Conservation (phyloP, 345 rosid species). For the Passiflora organensis region DNA sequence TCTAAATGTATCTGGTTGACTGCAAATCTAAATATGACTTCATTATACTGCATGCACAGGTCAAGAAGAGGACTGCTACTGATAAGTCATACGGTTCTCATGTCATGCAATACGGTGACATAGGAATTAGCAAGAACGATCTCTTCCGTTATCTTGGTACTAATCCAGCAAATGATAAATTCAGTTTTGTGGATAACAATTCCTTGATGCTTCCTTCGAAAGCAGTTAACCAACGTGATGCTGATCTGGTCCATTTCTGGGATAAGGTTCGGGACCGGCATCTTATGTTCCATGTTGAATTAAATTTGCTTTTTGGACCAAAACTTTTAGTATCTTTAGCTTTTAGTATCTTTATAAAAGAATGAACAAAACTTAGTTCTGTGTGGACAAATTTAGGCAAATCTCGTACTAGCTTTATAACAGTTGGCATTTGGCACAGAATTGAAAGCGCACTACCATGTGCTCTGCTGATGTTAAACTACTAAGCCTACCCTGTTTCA, state of each 20-base stretch:
- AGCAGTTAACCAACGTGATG: constrained; percentile 53
- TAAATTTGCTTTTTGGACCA: not conserved
- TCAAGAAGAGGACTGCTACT: constrained; percentile 62
- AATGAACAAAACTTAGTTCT: not conserved
- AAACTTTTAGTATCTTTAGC: not conserved
- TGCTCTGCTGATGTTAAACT: no score
- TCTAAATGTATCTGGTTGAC: not conserved
- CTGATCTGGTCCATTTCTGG: not conserved
- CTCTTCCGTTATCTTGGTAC: constrained; percentile 80
- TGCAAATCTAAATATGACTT: constrained; percentile 5
- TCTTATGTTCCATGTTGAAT: not conserved
- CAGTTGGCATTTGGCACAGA: no score
- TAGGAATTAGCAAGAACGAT: constrained; percentile 41
- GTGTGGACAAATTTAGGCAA: no score
- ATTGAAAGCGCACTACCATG: no score
- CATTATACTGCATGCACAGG: constrained; percentile 38
- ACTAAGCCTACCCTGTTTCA: no score
- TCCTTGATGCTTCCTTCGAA: constrained; percentile 48
- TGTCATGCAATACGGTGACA: constrained; percentile 93
- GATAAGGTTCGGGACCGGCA: not conserved
- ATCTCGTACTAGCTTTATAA: no score
- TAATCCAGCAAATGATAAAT: constrained; percentile 89
- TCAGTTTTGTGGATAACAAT: constrained; percentile 59
- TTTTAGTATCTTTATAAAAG: not conserved
- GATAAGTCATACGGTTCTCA: constrained; percentile 67